Percentiles rank a stretch among this genome's conserved stretches.
phyloP scores from a whole-genome alignment of 1,284 basidiomycete species.

The Fistulinella cinereoalba region DNA sequence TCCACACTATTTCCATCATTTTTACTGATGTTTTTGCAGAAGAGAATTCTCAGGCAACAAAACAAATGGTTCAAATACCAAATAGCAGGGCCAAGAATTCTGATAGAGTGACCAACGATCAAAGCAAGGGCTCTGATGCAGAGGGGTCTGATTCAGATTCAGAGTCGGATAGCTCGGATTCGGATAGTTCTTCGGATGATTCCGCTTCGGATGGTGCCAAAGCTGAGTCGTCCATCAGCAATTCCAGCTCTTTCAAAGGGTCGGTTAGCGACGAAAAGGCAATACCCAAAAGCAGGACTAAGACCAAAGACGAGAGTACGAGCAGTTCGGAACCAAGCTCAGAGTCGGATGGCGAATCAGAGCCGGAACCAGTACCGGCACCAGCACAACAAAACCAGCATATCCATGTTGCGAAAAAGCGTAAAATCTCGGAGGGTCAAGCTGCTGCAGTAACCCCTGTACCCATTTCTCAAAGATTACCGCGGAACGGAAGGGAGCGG shows the following conservation, averaged over 20 bases:
- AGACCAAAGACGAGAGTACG: constrained; percentile 5
- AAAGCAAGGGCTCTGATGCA: constrained; percentile 30
- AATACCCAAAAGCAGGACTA: neutral
- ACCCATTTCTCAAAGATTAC: constrained; percentile 28
- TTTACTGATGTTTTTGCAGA: constrained; percentile 12
- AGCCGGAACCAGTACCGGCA: constrained; percentile 3
- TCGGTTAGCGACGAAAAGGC: constrained; percentile 12
- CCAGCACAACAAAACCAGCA: constrained; percentile 19
- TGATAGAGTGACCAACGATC: constrained; percentile 1
- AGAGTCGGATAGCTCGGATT: neutral
- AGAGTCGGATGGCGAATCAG: constrained; percentile 20
- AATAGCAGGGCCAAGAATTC: constrained; percentile 1
- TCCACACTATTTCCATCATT: neutral
- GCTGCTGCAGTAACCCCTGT: constrained; percentile 48
- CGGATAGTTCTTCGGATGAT: constrained; percentile 9
- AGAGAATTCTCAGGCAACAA: constrained; percentile 2
- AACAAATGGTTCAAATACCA: neutral
- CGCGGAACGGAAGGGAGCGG: constrained; percentile 49
- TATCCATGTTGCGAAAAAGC: constrained; percentile 54
- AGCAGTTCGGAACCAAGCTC: constrained; percentile 24
- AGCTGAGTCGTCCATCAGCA: constrained; percentile 15
- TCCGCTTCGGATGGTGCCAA: constrained; percentile 13
- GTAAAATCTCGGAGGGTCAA: constrained; percentile 50
- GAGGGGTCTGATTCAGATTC: constrained; percentile 21
- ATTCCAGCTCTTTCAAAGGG: constrained; percentile 9